These are phyloP conservation scores for Ceriops tagal DNA, from an alignment of 345 rosid species.

Conservation along the genomic window DNA sequence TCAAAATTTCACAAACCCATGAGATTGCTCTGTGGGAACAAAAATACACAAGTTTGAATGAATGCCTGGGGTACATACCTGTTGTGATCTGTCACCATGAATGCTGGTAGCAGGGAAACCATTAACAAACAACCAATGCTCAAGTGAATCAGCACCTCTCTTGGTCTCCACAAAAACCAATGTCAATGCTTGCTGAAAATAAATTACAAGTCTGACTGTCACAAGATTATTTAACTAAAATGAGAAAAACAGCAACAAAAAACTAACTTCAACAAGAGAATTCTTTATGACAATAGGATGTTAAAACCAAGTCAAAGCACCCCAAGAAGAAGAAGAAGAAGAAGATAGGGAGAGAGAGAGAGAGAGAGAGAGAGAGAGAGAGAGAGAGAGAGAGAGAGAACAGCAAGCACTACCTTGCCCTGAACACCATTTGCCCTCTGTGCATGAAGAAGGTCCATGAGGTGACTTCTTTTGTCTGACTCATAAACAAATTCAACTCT, in stretches of 20 bases:
- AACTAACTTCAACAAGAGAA: neutral
- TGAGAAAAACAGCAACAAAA: neutral
- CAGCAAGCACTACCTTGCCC: conserved; percentile 54
- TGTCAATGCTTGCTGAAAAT: conserved; percentile 85
- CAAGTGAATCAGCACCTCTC: conserved; percentile 92
- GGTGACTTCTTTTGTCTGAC: conserved; percentile 96
- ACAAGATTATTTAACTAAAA: neutral
- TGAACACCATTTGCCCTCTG: conserved; percentile 75
- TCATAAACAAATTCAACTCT: conserved; percentile 95
- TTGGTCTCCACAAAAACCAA: conserved; percentile 99
- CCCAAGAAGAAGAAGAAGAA: neutral
- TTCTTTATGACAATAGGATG: neutral
- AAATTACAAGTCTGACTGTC: neutral
- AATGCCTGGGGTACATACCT: conserved; percentile 36
- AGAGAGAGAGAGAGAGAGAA: neutral
- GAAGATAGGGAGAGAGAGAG: no score
- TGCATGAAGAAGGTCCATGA: conserved; percentile 98
- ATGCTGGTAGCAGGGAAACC: conserved; percentile 93
- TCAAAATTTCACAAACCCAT: neutral
- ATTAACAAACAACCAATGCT: conserved; percentile 78
- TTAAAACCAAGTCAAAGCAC: conserved; percentile 1
- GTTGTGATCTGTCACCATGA: conserved; percentile 96
- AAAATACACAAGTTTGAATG: neutral
- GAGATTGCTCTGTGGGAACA: neutral
- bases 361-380: neutral